phyloP scores from a whole-genome alignment of 768 basidiomycete genomes.

The Mycena galericulata region DNA sequence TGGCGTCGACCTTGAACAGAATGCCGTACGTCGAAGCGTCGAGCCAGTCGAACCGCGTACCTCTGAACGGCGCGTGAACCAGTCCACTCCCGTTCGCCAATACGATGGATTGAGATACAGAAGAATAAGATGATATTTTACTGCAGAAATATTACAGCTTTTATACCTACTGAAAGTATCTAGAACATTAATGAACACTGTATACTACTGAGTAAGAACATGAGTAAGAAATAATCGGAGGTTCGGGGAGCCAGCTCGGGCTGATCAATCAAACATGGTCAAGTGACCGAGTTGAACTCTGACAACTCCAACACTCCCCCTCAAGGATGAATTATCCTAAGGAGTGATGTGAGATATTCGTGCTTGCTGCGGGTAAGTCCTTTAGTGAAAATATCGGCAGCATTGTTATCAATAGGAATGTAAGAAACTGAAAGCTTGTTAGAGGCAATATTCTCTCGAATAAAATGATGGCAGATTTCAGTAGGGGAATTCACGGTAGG shows the following conservation, averaged over 20 bases:
- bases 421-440: conserved; percentile 11
- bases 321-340: conserved; percentile 12
- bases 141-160: background rate
- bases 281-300: background rate
- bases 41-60: too few species aligned
- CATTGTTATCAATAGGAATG: background rate
- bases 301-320: conserved; percentile 17
- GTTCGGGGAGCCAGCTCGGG: background rate
- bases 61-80: too few species aligned
- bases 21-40: too few species aligned
- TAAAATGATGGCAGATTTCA: conserved; percentile 25
- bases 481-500: too few species aligned
- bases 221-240: background rate
- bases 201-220: too few species aligned
- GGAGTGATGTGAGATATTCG: background rate
- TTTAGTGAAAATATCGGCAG: conserved; percentile 7
- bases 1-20: too few species aligned
- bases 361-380: background rate
- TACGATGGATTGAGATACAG: too few species aligned
- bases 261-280: background rate
- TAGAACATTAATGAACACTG: background rate
- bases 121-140: background rate
- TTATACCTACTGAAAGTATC: background rate
- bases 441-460: conserved; percentile 7
- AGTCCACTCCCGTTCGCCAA: too few species aligned